Base-by-base conservation (phyloP, 1,284 basidiomycete species). In the Phlebopus sp. region DNA sequence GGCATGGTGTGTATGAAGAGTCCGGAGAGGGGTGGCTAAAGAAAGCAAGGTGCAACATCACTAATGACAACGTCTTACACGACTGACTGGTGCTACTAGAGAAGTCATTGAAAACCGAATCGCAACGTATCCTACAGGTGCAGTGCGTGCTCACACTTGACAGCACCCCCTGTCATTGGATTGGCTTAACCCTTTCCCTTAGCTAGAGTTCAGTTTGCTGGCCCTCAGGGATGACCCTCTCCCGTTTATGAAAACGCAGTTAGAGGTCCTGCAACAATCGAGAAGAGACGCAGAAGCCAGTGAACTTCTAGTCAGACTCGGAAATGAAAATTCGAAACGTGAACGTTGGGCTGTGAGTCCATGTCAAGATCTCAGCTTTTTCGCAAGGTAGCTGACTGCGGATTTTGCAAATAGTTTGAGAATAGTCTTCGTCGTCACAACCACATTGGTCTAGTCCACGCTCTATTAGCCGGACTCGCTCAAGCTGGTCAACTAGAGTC, bases 131-230 rank as follows among this genome's bases (percentile, higher is more conserved):
- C 90, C 92, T 21, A 70, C 77, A 34, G 90, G 83, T 56, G 82
- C 89, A 56, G 91, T 95, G 67, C 61, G 86, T 77, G 46, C 47
- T 42, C 42, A 58, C 7, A 32, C 39, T 19, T 11, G 42, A 36
- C 23, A 32, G 42, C 17, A 34, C 40, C 30, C n/a, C 35, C 41
- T 11, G 27, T 11, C 10, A 9, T 29, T 29, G 27, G 9, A 46
- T 45, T 40, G 13, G 21, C 21, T 23, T 23, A 46, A 52, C 41
- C 46, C 44, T 32, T 25, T 39, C 35, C 25, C 42, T 49, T 50
- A 93, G 90, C 74, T 96, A 52, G 90, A 94, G 67, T 97, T 97
- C 75, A 94, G 89, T 68, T 79, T 97, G 32, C 80, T 95, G 41
- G 90, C 90, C 5, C 73, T 97, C 35, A 82, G 86, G 50, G 82